Evolutionary conservation across 352 stramenopile species (phyloP).

Genomic region (Detonula confervacea): DNA sequence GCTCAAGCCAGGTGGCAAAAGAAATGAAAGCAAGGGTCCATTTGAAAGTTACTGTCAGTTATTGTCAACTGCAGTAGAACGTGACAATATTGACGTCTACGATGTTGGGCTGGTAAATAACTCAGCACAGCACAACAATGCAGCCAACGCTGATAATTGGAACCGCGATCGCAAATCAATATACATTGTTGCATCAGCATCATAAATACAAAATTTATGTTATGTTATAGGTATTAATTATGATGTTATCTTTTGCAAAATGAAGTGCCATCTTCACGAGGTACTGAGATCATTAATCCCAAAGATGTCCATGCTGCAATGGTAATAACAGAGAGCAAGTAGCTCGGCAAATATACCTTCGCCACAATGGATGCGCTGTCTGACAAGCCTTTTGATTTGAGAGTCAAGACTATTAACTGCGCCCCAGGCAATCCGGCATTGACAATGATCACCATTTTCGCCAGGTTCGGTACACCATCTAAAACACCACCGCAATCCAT

Average conservation of each 20-base stretch:
- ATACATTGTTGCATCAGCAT: constrained; percentile 58
- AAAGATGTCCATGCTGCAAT: constrained; percentile 71
- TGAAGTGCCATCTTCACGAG: constrained; percentile 45
- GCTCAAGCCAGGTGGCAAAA: not conserved
- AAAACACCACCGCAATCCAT: constrained; percentile 65
- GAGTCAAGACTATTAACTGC: constrained; percentile 69
- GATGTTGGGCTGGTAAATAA: constrained; percentile 33
- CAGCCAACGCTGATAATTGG: constrained; percentile 64
- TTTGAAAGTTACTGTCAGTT: constrained; percentile 63
- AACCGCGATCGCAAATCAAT: constrained; percentile 67
- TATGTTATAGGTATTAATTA: not conserved
- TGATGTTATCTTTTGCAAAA: constrained; percentile 44
- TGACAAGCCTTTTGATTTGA: constrained; percentile 65
- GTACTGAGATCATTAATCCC: constrained; percentile 62
- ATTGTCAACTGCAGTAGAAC: constrained; percentile 41
- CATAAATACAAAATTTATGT: not conserved
- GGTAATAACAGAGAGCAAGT: constrained; percentile 68
- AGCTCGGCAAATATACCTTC: constrained; percentile 71
- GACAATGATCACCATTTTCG: constrained; percentile 72
- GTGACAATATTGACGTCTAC: constrained; percentile 26
- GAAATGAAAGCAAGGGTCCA: constrained; percentile 29
- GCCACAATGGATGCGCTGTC: constrained; percentile 69
- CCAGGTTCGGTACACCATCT: constrained; percentile 52
- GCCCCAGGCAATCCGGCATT: constrained; percentile 69
- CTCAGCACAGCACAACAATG: constrained; percentile 46